Base-by-base conservation (phyloP, 2,329 filamentous ascomycete species). In the Fonsecaea pugnacius region DNA sequence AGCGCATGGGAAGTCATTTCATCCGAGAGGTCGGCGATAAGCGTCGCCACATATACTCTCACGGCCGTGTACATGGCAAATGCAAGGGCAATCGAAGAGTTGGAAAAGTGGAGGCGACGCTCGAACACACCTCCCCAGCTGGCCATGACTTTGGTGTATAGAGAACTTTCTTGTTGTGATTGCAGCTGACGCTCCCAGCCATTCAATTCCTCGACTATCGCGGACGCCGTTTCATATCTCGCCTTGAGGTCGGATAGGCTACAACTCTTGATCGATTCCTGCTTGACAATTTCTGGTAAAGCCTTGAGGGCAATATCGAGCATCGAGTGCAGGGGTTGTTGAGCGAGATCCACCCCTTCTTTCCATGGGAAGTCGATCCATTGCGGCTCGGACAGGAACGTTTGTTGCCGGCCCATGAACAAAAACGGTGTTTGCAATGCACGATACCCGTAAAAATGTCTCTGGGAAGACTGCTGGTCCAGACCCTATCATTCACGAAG, bases 31-130 rank as follows among this genome's bases (percentile, higher is more conserved):
- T 33, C 27, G 50, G 64, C 57, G 5, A 67, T 57, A 16, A 67
- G 43, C 18, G 21, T 50, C n/a, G 67, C 64, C 12, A 67, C 56
- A 16, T 67, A 62, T 38, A 69, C 55, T n/a, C 64, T 63, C 2
- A 67, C 59, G 21, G 64, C 67, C 18, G 67, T 61, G 48, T 69
- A 69, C 62, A 65, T 65, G 27, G 61, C 46, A 40, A 65, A 69
- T 8, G 64, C 62, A 30, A 64, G 52, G 1, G 53, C 64, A 5
- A 60, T 52, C 12, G 62, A 61, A 4, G 54, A 36, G 4, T 46
- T 21, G 8, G 58, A 48, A 40, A 69, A 69, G 12, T 66, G 58
- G 38, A 68, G 55, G 24, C 55, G 51, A 46, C 46, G 46, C 9
- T 63, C 36, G 58, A 61, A 48, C 12, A 65, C 48, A 36, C 64